phyloP scores from a whole-genome alignment of 2,329 filamentous ascomycete genomes.

The Cryphonectria japonica region DNA sequence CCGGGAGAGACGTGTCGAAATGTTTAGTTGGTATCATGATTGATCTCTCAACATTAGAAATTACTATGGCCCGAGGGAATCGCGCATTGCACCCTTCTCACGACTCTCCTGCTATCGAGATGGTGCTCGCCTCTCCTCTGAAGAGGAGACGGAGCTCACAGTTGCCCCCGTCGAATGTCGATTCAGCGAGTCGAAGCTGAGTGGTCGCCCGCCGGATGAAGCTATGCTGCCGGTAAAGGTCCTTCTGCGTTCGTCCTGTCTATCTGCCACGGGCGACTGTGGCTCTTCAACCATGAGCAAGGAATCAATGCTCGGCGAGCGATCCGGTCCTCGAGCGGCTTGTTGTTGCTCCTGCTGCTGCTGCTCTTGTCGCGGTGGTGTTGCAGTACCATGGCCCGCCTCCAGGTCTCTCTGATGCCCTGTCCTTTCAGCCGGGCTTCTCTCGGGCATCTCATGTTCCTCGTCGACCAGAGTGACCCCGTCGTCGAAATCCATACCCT shows the following conservation, averaged over 20 bases:
- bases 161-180: neutral
- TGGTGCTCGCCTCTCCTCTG: slow-evolving; percentile 1
- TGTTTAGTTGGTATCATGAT: neutral
- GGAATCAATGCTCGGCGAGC: slow-evolving; percentile 16
- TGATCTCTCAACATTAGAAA: neutral
- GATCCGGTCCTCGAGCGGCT: neutral
- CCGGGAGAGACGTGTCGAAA: neutral
- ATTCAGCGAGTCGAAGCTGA: slow-evolving; percentile 9
- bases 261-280: neutral
- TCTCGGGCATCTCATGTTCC: slow-evolving; percentile 13
- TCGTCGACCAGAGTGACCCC: slow-evolving; percentile 23
- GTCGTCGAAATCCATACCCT: slow-evolving; percentile 24
- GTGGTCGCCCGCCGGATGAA: neutral
- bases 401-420: slow-evolving; percentile 2
- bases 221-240: neutral
- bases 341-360: slow-evolving; percentile 28
- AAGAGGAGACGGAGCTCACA: slow-evolving; percentile 2
- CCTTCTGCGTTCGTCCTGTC: neutral
- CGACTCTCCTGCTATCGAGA: neutral
- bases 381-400: neutral
- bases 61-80: neutral
- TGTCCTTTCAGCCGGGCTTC: slow-evolving; percentile 1
- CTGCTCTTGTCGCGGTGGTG: slow-evolving; percentile 18
- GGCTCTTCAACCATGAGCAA: slow-evolving; percentile 11
- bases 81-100: neutral